Evolutionary conservation across 139 green algal genomes (phyloP).

Genomic region (Picochlorum sp.): DNA sequence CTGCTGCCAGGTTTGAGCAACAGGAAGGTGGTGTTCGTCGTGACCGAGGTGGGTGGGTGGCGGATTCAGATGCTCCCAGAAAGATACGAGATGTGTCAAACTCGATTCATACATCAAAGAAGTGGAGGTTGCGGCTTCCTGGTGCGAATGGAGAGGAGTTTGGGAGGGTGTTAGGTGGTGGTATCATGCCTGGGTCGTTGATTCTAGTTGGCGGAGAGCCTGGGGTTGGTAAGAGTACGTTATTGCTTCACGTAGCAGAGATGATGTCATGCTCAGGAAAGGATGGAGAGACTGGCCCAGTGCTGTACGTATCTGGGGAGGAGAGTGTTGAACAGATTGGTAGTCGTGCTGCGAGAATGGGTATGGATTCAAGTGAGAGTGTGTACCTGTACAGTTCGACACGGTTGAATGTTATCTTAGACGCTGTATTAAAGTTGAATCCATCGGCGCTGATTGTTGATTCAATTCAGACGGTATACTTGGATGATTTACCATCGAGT

Average conservation of each 20-base stretch:
- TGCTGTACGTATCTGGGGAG: constrained; percentile 77
- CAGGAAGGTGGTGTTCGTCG: not conserved
- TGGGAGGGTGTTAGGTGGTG: constrained; percentile 77
- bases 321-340: constrained; percentile 67
- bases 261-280: not conserved
- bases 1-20: constrained; percentile 27
- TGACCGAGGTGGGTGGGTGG: not conserved
- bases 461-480: constrained; percentile 91
- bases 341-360: constrained; percentile 58
- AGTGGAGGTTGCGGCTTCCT: constrained; percentile 42
- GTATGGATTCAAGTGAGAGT: constrained; percentile 24
- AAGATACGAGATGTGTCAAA: constrained; percentile 31
- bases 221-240: constrained; percentile 92
- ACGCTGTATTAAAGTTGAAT: constrained; percentile 23
- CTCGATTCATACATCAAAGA: constrained; percentile 7
- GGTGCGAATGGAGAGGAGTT: constrained; percentile 56
- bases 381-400: constrained; percentile 32
- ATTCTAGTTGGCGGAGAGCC: constrained; percentile 90
- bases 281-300: constrained; percentile 6
- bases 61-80: constrained; percentile 33
- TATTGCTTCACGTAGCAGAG: constrained; percentile 78
- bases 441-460: constrained; percentile 75
- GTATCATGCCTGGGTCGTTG: constrained; percentile 78
- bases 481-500: constrained; percentile 51
- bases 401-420: constrained; percentile 24